Base-by-base conservation (phyloP, 2,329 filamentous ascomycete genomes). In the Apiospora phragmitis region DNA sequence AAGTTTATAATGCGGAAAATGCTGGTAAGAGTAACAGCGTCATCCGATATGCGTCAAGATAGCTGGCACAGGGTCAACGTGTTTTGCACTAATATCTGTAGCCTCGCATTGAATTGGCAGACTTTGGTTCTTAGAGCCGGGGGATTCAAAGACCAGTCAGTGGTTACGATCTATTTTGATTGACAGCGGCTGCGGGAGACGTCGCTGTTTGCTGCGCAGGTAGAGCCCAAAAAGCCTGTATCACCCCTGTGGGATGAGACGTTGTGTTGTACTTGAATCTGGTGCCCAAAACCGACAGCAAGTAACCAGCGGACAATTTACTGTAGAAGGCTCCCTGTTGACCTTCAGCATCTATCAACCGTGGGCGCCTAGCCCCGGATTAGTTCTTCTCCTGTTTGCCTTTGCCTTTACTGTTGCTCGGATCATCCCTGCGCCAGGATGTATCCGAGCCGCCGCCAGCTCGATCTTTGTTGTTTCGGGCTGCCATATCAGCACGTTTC, bases 401-500 rank as follows among this genome's bases (percentile, higher is more conserved):
- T 24, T 65, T 38, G 21, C 12, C 26, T 38, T 69, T 43, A 6
- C 24, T 42, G 51, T 29, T 32, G 38, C 18, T 29, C 32, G 67
- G 24, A 24, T 38, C 67, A 24, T 24, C 51, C 14, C 26, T 55
- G 8, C 47, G 67, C 47, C 32, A 59, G 11, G 67, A 41, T 14
- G 18, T 16, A 32, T 59, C 67, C 32, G 47, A 68, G 12, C 32
- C n/a, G 24, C 38, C 42, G 18, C 42, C 47, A n/a, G 45, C 29
- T 14, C 21, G 21, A 29, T 68, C 35, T 12, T 68, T 68, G 47
- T 68, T 59, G 47, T 43, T 68, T 5, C 67, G 67, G 4, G 67
- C 67, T 12, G 67, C 67, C 42, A 59, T 59, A 24, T 59, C 45
- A 9, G 67, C 77, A 18, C 76, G 76, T 71, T 71, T 77, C 8